Conservation (phyloP, 176 grass and related monocot species). For the Echinochloa phyllopogon region DNA sequence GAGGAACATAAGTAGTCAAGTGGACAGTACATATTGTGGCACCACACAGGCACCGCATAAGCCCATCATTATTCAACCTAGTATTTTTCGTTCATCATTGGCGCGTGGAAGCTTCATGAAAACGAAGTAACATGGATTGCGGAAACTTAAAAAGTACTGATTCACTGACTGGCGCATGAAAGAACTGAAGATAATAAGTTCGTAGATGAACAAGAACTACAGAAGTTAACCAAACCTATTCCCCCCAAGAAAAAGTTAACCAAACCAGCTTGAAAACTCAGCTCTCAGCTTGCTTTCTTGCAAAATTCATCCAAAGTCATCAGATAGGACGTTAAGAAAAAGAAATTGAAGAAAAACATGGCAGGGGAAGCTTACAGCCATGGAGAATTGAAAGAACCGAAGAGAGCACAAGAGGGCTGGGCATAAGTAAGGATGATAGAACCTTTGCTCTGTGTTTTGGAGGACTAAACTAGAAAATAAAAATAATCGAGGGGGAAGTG, state of each 20-base stretch:
- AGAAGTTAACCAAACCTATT: background rate
- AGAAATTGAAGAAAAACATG: background rate
- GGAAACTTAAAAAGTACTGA: background rate
- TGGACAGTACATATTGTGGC: background rate
- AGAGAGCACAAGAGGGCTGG: background rate
- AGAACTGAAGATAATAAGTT: background rate
- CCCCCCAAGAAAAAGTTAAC: background rate
- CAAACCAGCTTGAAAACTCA: background rate
- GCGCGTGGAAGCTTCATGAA: background rate
- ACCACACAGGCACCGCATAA: background rate
- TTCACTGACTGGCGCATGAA: background rate
- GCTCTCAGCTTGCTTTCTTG: background rate
- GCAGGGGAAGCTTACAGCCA: background rate
- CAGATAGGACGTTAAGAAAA: background rate
- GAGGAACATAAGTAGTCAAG: slow-evolving; percentile 20
- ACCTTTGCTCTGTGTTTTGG: background rate
- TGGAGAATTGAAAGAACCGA: background rate
- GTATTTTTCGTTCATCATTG: slow-evolving; percentile 11
- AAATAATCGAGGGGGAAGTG: background rate
- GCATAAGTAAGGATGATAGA: background rate
- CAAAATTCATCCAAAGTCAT: too few relatives aligned
- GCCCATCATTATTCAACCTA: slow-evolving; percentile 29
- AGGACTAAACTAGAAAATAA: background rate
- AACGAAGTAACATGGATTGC: background rate
- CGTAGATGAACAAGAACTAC: background rate